Conservation (phyloP, 2,329 filamentous ascomycete species). For the Fusarium cicatricum region DNA sequence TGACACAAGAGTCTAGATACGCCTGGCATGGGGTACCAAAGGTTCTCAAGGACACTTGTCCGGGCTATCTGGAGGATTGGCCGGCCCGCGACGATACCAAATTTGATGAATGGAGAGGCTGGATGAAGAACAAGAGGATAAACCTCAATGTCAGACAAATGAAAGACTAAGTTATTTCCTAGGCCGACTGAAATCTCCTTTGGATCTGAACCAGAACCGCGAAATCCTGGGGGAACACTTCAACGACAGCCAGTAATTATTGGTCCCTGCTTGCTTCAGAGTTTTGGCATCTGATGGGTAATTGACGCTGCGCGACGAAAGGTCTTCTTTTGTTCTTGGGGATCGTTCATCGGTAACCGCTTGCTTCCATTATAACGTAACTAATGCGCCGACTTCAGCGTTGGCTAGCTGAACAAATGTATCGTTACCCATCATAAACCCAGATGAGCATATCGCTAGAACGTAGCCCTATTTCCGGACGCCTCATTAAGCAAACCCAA, state of each 20-base stretch:
- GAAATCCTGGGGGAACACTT: too few species aligned
- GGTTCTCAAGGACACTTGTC: slow-evolving; percentile 81
- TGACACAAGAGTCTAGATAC: slow-evolving; percentile 82
- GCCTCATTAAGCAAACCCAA: slow-evolving; percentile 74
- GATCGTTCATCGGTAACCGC: neutral
- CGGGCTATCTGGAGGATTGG: slow-evolving; percentile 77
- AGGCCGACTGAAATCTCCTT: too few species aligned
- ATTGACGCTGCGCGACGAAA: too few species aligned
- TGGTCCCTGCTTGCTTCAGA: too few species aligned
- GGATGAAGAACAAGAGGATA: slow-evolving; percentile 88
- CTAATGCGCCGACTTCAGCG: neutral
- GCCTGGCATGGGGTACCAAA: slow-evolving; percentile 97
- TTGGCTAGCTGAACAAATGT: neutral
- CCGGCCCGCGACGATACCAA: slow-evolving; percentile 61
- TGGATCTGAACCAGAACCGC: neutral
- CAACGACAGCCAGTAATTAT: too few species aligned
- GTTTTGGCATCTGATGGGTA: too few species aligned
- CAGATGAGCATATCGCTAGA: neutral
- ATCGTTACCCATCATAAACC: neutral
- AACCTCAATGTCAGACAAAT: slow-evolving; percentile 96
- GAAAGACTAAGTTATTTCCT: slow-evolving; percentile 57
- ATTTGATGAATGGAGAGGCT: slow-evolving; percentile 78
- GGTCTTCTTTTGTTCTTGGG: too few species aligned
- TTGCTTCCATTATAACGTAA: slow-evolving; percentile 4
- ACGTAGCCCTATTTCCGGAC: neutral